Evolutionary conservation across 306 rosid species (phyloP).

Genomic region (Vachellia collinsii): DNA sequence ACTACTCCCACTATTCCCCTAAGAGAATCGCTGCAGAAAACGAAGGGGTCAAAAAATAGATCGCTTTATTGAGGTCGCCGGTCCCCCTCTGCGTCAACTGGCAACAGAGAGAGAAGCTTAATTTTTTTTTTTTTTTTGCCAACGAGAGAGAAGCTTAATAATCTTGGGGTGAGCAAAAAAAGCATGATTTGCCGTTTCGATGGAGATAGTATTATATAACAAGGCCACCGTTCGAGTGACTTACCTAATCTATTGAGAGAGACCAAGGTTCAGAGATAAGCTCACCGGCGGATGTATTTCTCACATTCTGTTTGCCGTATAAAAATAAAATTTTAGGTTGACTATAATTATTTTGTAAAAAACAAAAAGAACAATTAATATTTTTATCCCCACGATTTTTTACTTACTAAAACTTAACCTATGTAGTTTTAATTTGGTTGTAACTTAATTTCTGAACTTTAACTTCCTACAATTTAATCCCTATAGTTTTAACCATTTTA

Average conservation of each 20-base stretch:
- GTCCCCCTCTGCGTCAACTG: not conserved
- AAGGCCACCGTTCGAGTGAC: not conserved
- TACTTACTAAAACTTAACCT: too few species aligned
- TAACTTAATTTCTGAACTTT: too few species aligned
- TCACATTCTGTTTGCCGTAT: too few species aligned
- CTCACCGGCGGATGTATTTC: not conserved
- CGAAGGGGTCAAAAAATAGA: not conserved
- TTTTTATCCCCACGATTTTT: too few species aligned
- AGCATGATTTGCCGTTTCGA: not conserved
- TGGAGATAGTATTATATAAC: not conserved
- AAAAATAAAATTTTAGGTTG: too few species aligned
- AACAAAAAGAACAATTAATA: too few species aligned
- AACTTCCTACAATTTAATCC: too few species aligned
- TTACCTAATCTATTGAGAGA: constrained; percentile 12
- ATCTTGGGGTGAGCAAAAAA: not conserved
- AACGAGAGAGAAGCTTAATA: too few species aligned
- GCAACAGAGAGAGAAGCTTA: not conserved
- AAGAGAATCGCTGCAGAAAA: constrained; percentile 1
- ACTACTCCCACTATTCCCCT: not conserved
- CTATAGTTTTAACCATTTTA: too few species aligned
- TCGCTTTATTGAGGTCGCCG: not conserved
- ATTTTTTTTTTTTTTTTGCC: too few species aligned
- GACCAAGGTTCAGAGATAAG: not conserved
- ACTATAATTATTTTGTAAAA: too few species aligned
- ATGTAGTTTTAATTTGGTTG: too few species aligned